Base-by-base conservation (phyloP, 1,284 basidiomycete species). In the Pyrrhoderma noxium region DNA sequence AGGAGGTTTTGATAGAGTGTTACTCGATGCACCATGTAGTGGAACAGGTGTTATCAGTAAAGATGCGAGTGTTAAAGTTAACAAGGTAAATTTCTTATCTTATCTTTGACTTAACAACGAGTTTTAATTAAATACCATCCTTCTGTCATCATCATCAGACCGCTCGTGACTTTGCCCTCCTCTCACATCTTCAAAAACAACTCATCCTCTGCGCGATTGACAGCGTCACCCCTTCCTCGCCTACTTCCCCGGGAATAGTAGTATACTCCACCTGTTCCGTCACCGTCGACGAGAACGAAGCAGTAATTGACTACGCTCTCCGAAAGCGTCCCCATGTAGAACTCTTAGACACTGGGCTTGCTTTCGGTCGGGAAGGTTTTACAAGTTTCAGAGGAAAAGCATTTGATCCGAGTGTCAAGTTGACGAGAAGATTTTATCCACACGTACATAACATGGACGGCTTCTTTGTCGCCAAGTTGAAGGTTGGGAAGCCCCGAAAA, bases 191-290 rank as follows among this genome's bases (percentile, higher is more conserved):
- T 22, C 96, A 99, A 72, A 99, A 99, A 69, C 96, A 99, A 67
- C 82, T 99, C 46, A 90, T 99, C 62, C 79, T 99, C 47, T 99
- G 95, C 66, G 96, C 95, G 2, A 93, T 99, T 64, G 96, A 99
- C 74, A 95, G 92, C 54, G 85, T 97, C 53, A 86, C 85, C 59
- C 82, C 94, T 8, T 82, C 85, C 52, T 95, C 93, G 2, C 82
- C 88, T 59, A 92, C 90, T 0, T 96, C 96, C 11, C 43, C 47
- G 3, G 95, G 93, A 21, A 94, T 88, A 67, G 73, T 99, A 59
- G 95, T 99, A 54, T 99, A 99, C 72, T 98, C 94, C 49, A 99
- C 96, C 0, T 99, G 96, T 67, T 98, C 94, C 5, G 93, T 99
- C 43, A 97, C 89, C 3, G 89, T 97, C 2, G 96, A 99, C 62